Conservation (phyloP, 2,329 filamentous ascomycete species). For the Pseudonectria buxi region DNA sequence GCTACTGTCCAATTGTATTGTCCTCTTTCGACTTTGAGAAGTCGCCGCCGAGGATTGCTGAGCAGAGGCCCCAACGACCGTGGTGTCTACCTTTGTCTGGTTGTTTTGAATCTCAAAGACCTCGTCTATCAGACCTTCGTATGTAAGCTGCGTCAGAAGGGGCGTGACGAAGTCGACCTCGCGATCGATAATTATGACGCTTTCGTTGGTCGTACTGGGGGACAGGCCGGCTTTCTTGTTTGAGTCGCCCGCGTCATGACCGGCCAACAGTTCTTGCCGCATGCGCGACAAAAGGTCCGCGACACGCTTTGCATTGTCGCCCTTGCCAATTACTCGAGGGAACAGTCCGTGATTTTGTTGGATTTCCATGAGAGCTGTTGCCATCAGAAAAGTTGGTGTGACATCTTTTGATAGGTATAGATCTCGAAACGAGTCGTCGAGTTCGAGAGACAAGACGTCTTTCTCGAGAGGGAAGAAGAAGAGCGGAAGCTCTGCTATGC, state of each 20-base stretch:
- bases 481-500: conserved; percentile 76
- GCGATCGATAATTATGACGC: conserved; percentile 88
- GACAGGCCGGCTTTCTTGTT: conserved; percentile 58
- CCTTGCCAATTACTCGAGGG: conserved; percentile 89
- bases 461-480: conserved; percentile 89
- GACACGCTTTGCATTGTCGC: conserved; percentile 84
- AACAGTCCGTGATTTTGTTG: conserved; percentile 91
- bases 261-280: conserved; percentile 80
- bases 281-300: conserved; percentile 83
- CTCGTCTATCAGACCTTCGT: conserved; percentile 93
- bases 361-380: conserved; percentile 88
- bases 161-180: conserved; percentile 91
- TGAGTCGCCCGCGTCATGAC: conserved; percentile 61
- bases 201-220: conserved; percentile 83
- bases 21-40: conserved; percentile 65
- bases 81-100: conserved; percentile 86
- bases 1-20: conserved; percentile 79
- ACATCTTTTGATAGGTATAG: conserved; percentile 87
- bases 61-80: conserved; percentile 70
- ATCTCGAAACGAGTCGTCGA: conserved; percentile 80
- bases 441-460: conserved; percentile 84
- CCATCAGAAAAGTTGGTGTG: conserved; percentile 80
- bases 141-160: conserved; percentile 89
- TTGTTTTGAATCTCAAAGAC: conserved; percentile 88
- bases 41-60: conserved; percentile 53